These are phyloP conservation scores for Tetrahymena elliotti DNA, from an alignment of 73 alveolate species.

Conservation along the genomic window DNA sequence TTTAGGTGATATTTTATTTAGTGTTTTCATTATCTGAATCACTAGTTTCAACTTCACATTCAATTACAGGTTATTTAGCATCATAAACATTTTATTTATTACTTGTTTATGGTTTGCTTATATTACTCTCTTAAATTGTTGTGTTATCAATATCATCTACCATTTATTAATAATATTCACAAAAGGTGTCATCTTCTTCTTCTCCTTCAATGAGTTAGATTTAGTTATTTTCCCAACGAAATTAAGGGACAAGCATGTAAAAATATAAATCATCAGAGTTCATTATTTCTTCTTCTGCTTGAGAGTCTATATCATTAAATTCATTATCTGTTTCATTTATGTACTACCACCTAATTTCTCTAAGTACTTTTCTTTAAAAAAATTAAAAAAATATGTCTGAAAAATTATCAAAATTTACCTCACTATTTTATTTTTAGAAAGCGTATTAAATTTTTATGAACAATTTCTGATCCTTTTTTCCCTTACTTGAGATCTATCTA, in stretches of 20 bases:
- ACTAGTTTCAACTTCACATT: not conserved
- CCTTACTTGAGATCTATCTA: not conserved
- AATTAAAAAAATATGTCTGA: not conserved
- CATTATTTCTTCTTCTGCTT: not conserved
- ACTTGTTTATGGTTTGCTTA: not conserved
- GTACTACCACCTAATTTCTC: not conserved
- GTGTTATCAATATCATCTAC: not conserved
- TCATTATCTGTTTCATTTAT: not conserved
- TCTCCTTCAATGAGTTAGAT: not conserved
- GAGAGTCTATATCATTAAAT: not conserved
- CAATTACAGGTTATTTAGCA: not conserved
- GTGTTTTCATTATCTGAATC: not conserved
- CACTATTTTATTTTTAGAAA: not conserved
- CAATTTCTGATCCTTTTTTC: not conserved
- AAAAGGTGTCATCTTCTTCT: not conserved
- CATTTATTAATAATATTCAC: not conserved
- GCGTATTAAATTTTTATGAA: not conserved
- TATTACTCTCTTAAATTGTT: not conserved
- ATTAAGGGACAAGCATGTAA: not conserved
- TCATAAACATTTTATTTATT: not conserved
- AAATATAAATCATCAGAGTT: not conserved
- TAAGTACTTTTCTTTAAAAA: not conserved
- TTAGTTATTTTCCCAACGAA: not conserved
- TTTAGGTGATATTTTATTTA: no score
- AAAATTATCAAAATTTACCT: not conserved